Base-by-base conservation (phyloP, 345 rosid genomes). In the Sapria himalayana region DNA sequence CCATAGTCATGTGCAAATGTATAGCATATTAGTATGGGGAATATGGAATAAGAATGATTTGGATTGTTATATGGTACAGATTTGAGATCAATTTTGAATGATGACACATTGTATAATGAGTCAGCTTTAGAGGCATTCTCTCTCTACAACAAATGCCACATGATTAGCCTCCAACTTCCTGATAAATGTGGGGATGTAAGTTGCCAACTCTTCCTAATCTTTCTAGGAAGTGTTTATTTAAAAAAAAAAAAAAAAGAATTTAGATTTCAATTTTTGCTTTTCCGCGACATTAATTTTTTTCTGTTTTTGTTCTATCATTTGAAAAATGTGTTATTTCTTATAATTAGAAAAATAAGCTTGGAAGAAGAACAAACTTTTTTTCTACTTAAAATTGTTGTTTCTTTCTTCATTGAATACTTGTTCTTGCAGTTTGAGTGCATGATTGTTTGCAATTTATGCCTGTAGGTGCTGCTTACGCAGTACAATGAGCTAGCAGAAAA, bases 81-180 rank as follows among this genome's bases (percentile, higher is more conserved):
- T 66, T 70, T 89, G 53, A 71, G 67, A 53, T 56, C 68, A 49
- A 84, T 84, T 50, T 50, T 89, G 55, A 64, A 65, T 43, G 79
- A 75, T 42, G 86, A 77, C 14, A 51, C 52, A 25, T 78, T 73
- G 25, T 89, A 69, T 44, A 49, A 66, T 3, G 92, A 76, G 45
- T 91, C 93, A n/a, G 84, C 84, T 9, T 55, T 55, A 32, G 93
- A 89, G 48, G 78, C 93, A 9, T 89, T 82, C 51, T 80, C 98
- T 22, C 32, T 63, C 12, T 89, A 79, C 55, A 82, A 79, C 62
- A 82, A 89, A 56, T 61, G 86, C 59, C 95, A 84, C 62, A 56
- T 89, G 86, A 74, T 89, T 59, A 72, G 70, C 69, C 86, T 89
- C 31, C 77, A 71, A 52, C 62, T 89, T 63, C 81, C 92, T 14